Base-by-base conservation (phyloP, 2,329 filamentous ascomycete species). In the Tolypocladium tropicale region DNA sequence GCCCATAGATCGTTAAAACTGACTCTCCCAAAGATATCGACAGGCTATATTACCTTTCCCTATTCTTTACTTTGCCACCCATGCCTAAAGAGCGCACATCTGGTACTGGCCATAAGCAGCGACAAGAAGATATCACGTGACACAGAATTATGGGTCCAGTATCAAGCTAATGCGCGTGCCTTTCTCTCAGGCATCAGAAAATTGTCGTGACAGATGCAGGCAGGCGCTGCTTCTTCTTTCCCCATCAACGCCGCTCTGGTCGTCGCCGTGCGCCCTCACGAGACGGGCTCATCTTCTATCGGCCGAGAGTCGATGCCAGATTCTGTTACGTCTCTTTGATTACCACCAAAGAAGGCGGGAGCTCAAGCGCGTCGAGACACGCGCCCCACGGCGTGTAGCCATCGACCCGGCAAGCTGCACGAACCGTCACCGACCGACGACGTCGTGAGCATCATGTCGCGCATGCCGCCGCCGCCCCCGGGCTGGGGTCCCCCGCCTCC, bases 401-500 rank as follows among this genome's bases (percentile, higher is more conserved):
- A 60, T 63, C 57, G 59, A 65, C 61, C 61, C 32, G 62, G 61
- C 63, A 61, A 60, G 43, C 61, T 64, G 57, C 54, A 64, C 60
- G 57, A 61, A 58, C 58, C 56, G 28, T 9, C 16, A 14, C 59
- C 43, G 33, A 59, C 50, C 58, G 37, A 62, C 56, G 58, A 61
- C 63, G 66, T 68, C 60, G 59, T 58, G 57, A 63, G 60, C 64
- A 70, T 63, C 56, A 82, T 82, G 79, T 79, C 79, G 62, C 74
- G 76, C 63, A 74, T 70, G 55, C 79, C 80, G 57, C 80, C 80
- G 18, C 80, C 80, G 41, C 80, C 80, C 53, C 81, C 81, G 32
- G 79, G 80, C 58, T 83, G 79, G 79, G 79, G 78, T 12, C 76
- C 76, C 50, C 68, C 74, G 52, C 79, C 84, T 55, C 83, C 84